Percentiles rank a stretch among this genome's conserved stretches.
Evolutionary conservation across 768 basidiomycete genomes (phyloP).

Genomic region (Lactifluus pinguis): DNA sequence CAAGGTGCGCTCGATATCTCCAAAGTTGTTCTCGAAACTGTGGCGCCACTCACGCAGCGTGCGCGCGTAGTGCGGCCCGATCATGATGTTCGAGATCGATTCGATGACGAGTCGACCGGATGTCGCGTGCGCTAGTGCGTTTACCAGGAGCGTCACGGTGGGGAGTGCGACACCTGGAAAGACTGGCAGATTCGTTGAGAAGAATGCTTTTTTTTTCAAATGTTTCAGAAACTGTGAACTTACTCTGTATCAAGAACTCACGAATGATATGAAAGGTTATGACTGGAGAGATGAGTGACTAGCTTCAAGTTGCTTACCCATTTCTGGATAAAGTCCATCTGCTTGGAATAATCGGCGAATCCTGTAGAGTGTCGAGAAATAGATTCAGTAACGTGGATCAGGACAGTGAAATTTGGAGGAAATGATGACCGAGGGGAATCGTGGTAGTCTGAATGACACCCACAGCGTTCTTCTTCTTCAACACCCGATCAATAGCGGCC

Average conservation of each 20-base stretch:
- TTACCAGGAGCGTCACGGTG: slow-evolving; percentile 13
- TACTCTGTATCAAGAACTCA: neutral
- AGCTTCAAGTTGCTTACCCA: neutral
- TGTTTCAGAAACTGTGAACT: neutral
- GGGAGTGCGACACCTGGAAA: slow-evolving; percentile 17
- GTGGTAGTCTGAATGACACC: slow-evolving; percentile 27
- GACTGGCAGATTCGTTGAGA: neutral
- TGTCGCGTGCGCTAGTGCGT: slow-evolving; percentile 6
- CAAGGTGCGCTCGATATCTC: too few species aligned
- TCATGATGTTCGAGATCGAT: slow-evolving; percentile 14
- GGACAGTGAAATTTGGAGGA: too few species aligned
- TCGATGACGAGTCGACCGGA: slow-evolving; percentile 12
- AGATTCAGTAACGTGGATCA: neutral
- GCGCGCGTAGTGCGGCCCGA: slow-evolving; percentile 60
- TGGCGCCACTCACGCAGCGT: slow-evolving; percentile 70
- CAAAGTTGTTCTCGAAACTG: slow-evolving; percentile 38
- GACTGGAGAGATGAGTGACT: slow-evolving; percentile 1
- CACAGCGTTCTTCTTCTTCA: slow-evolving; percentile 29
- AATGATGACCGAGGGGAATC: neutral
- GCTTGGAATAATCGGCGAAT: slow-evolving; percentile 28
- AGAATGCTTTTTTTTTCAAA: too few species aligned
- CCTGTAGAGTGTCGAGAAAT: slow-evolving; percentile 7
- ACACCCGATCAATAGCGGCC: slow-evolving; percentile 30
- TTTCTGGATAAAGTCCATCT: slow-evolving; percentile 10
- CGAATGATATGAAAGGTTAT: neutral